Base-by-base conservation (phyloP, 176 grass and related monocot genomes). In the Rhynchospora breviuscula region DNA sequence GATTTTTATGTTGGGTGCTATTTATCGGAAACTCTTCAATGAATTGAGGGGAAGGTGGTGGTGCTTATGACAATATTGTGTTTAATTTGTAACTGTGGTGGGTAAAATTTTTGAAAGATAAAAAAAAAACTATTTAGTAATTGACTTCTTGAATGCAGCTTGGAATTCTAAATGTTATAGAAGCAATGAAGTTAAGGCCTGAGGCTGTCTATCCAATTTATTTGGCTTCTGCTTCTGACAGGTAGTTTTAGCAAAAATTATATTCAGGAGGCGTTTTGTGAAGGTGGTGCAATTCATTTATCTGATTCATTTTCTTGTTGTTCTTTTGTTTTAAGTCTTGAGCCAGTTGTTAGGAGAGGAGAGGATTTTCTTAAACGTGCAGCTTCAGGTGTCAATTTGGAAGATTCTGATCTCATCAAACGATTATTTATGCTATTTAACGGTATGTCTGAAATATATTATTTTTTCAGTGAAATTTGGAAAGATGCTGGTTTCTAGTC, bases 161-260 rank as follows among this genome's bases (percentile, higher is more conserved):
- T 88, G 95, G 95, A 70, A 91, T 97, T 83, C 86, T 97, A 85
- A 97, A 92, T 84, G 81, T 93, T 79, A 78, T 97, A 79, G 90
- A 97, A 88, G 83, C 85, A 79, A 97, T 97, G 95, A 83, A 97
- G 35, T 85, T 97, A 58, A 80, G 81, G 85, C 81, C 92, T 79
- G 95, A 93, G 84, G 78, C 86, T 80, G 81, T 91, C 14, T 97
- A 94, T 84, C 95, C 92, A 77, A 84, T 97, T 89, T 97, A 89
- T 88, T 84, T 97, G 85, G 86, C 87, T 84, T 87, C 89, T 87
- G 83, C 90, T 84, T 92, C 92, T 64, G 92, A 94, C 69, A 94
- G 90, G 95, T 97, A 94, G 4, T 88, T 88, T 7, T 54, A 82
- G 85, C 81, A 62, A 54, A 83, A 14, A 61, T 7, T 82, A 80